These are phyloP conservation scores for Exophiala spinifera DNA, from an alignment of 2,329 filamentous ascomycete species.

Conservation along the genomic window DNA sequence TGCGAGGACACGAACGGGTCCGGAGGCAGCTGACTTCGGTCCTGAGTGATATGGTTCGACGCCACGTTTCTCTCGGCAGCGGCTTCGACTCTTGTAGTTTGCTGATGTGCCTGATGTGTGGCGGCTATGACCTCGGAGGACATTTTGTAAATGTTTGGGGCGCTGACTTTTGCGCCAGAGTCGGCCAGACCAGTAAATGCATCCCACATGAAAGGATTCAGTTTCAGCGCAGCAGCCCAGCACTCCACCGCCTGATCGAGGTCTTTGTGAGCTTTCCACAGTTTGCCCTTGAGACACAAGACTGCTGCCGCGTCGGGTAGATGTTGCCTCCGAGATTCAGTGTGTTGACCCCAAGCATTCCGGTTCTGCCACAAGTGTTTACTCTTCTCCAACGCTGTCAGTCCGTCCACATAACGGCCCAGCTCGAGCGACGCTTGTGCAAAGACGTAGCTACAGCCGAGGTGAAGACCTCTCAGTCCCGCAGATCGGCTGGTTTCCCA, in stretches of 20 bases:
- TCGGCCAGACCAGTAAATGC: conserved; percentile 87
- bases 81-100: conserved; percentile 29
- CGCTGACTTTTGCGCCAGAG: conserved; percentile 67
- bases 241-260: conserved; percentile 78
- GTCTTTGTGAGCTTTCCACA: conserved; percentile 77
- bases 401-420: conserved; percentile 75
- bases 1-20: conserved; percentile 44
- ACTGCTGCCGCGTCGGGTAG: conserved; percentile 80
- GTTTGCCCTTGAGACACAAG: conserved; percentile 79
- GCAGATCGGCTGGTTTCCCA: conserved; percentile 75
- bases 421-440: conserved; percentile 82
- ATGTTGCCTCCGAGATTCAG: conserved; percentile 68
- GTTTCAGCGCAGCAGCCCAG: conserved; percentile 83
- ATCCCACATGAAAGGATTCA: conserved; percentile 98
- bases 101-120: conserved; percentile 33
- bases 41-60: conserved; percentile 35
- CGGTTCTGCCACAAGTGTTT: conserved; percentile 71
- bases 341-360: conserved; percentile 78
- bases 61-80: conserved; percentile 35
- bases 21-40: conserved; percentile 35
- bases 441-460: conserved; percentile 88
- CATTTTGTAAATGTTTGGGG: conserved; percentile 81
- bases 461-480: conserved; percentile 67
- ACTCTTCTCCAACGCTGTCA: conserved; percentile 77
- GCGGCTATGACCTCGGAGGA: conserved; percentile 60